Conservation (phyloP, 2,329 filamentous ascomycete genomes). For the Torrubiellomyces zombiae region DNA sequence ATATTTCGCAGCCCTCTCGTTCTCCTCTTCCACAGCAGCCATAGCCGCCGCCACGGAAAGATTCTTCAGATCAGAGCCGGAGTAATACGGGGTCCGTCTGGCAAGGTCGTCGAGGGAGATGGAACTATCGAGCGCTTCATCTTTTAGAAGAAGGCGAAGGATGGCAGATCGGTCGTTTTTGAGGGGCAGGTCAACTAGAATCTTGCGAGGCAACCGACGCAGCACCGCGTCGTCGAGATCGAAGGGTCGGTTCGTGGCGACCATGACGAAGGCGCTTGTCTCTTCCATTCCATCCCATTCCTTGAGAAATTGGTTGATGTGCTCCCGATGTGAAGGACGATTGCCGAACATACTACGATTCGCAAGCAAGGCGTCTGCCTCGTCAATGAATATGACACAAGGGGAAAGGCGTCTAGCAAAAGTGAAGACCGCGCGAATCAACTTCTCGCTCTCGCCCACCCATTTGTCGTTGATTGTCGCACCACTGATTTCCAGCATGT, state of each 20-base stretch:
- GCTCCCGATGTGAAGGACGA: slow-evolving; percentile 62
- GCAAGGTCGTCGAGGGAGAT: slow-evolving; percentile 49
- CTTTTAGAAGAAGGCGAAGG: slow-evolving; percentile 52
- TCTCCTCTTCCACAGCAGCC: slow-evolving; percentile 63
- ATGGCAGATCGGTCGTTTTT: slow-evolving; percentile 51
- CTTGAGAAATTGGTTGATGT: slow-evolving; percentile 90
- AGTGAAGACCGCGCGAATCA: slow-evolving; percentile 79
- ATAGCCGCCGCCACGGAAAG: slow-evolving; percentile 65
- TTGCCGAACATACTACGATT: slow-evolving; percentile 50
- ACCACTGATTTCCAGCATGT: slow-evolving; percentile 74
- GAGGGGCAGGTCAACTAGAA: slow-evolving; percentile 58
- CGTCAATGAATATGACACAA: slow-evolving; percentile 91
- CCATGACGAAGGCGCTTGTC: slow-evolving; percentile 87
- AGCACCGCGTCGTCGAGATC: slow-evolving; percentile 83
- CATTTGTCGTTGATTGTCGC: slow-evolving; percentile 93
- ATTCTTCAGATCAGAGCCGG: slow-evolving; percentile 72
- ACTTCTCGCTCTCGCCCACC: slow-evolving; percentile 92
- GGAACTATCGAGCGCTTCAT: slow-evolving; percentile 42
- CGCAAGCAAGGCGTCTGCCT: slow-evolving; percentile 84
- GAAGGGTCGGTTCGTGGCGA: slow-evolving; percentile 88
- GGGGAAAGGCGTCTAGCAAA: slow-evolving; percentile 83
- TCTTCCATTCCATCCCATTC: slow-evolving; percentile 90
- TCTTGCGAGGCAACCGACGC: slow-evolving; percentile 53
- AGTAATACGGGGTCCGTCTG: slow-evolving; percentile 57
- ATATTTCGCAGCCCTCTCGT: slow-evolving; percentile 19